Evolutionary conservation across 73 alveolate genomes (phyloP).

Genomic region (Urostyla sp.): DNA sequence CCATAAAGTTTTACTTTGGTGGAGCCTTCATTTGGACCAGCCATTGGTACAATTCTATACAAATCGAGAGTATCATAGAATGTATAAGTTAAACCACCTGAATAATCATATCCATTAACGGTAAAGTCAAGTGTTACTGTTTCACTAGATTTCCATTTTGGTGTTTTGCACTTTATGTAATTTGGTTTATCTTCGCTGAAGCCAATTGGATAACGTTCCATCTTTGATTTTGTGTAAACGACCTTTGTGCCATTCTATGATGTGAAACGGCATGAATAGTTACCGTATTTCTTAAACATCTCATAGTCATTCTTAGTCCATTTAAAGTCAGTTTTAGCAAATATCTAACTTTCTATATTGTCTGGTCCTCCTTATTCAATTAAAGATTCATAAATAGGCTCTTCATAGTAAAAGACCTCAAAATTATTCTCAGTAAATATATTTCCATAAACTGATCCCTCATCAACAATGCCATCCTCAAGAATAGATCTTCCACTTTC

Average conservation of each 20-base stretch:
- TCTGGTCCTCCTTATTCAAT: constrained; percentile 61
- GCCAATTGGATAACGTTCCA: constrained; percentile 83
- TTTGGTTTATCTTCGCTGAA: constrained; percentile 67
- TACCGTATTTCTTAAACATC: constrained; percentile 29
- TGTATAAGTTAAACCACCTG: constrained; percentile 76
- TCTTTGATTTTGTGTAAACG: constrained; percentile 56
- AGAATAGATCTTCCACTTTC: constrained; percentile 68
- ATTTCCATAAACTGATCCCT: constrained; percentile 87
- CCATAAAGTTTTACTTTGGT: constrained; percentile 86
- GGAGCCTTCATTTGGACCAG: constrained; percentile 93
- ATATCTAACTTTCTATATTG: constrained; percentile 51
- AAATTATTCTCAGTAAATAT: constrained; percentile 83
- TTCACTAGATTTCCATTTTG: constrained; percentile 73
- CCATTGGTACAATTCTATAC: constrained; percentile 77
- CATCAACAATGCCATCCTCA: constrained; percentile 81
- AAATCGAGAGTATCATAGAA: constrained; percentile 82
- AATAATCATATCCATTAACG: constrained; percentile 85
- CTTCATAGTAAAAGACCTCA: constrained; percentile 83
- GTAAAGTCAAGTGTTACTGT: constrained; percentile 75
- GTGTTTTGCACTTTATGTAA: constrained; percentile 76
- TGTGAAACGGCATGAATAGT: constrained; percentile 57
- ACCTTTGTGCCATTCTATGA: constrained; percentile 45
- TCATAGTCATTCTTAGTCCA: constrained; percentile 45
- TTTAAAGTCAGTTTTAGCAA: constrained; percentile 66
- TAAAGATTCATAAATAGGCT: constrained; percentile 62